phyloP scores from a whole-genome alignment of 176 grass and related monocot genomes.

The Saccharum officinarum region DNA sequence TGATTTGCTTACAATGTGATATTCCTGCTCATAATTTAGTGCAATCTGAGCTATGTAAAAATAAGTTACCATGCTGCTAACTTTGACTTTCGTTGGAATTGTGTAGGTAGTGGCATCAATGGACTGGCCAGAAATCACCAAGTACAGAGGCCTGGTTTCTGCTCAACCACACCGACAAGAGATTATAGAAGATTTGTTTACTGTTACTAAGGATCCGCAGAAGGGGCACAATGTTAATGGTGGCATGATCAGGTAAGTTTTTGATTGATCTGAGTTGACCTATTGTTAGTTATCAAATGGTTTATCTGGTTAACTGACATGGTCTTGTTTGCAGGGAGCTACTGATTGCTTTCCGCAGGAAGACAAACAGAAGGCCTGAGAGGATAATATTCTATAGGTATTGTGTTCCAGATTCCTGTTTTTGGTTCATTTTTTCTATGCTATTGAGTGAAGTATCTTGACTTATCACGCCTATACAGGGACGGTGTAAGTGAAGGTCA shows the following conservation, averaged over 20 bases:
- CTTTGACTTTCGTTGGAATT: neutral
- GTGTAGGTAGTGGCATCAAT: conserved; percentile 66
- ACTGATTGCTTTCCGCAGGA: conserved; percentile 43
- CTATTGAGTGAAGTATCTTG: neutral
- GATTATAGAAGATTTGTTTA: conserved; percentile 61
- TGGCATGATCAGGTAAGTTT: conserved; percentile 63
- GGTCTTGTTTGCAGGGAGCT: conserved; percentile 49
- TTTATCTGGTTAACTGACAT: conserved; percentile 1
- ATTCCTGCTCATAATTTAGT: neutral
- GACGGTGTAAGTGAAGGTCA: conserved; percentile 37
- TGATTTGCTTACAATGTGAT: neutral
- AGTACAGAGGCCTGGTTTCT: conserved; percentile 62
- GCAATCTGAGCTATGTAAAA: neutral
- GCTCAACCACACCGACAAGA: conserved; percentile 55
- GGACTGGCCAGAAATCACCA: conserved; percentile 77
- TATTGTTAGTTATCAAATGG: neutral
- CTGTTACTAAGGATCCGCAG: conserved; percentile 37
- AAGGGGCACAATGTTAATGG: conserved; percentile 26
- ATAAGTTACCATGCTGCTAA: neutral
- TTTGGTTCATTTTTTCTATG: neutral
- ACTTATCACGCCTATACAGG: neutral
- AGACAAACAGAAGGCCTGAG: conserved; percentile 33
- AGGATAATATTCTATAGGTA: conserved; percentile 84
- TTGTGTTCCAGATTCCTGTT: neutral
- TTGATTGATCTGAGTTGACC: neutral